Evolutionary conservation across 2,329 filamentous ascomycete genomes (phyloP).

Genomic region (Colletotrichum lindemuthianum): DNA sequence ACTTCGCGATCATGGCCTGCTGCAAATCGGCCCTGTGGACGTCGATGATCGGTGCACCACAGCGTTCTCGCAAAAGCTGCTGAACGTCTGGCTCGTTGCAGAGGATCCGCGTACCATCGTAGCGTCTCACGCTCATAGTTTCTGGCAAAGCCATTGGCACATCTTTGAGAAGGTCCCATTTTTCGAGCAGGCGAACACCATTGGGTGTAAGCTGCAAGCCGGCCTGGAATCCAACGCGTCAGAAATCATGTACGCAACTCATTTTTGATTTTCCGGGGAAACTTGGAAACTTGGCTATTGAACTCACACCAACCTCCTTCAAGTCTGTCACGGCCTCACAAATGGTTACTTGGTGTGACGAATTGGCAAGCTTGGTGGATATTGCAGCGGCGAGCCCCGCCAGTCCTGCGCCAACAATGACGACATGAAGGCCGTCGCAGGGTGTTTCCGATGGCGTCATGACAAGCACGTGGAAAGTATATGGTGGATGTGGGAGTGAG

Average conservation of each 20-base stretch:
- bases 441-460: not conserved
- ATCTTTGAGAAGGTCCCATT: conserved; percentile 12
- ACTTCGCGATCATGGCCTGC: conserved; percentile 50
- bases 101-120: conserved; percentile 23
- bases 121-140: conserved; percentile 27
- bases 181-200: conserved; percentile 14
- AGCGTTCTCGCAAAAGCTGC: not conserved
- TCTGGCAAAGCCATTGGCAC: conserved; percentile 11
- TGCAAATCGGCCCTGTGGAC: conserved; percentile 60
- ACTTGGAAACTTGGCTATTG: too few relatives aligned
- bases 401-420: conserved; percentile 8
- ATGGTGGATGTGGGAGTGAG: not conserved
- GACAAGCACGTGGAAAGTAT: too few relatives aligned
- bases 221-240: conserved; percentile 11
- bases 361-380: conserved; percentile 9
- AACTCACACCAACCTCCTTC: conserved; percentile 25
- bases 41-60: conserved; percentile 52
- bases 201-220: conserved; percentile 30
- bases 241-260: not conserved
- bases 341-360: conserved; percentile 23
- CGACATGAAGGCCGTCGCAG: not conserved
- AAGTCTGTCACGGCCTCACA: conserved; percentile 29
- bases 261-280: too few relatives aligned
- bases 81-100: conserved; percentile 11
- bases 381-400: conserved; percentile 3